Base-by-base conservation (phyloP, 1,139 yeast species). In the Yamadazyma triangularis region DNA sequence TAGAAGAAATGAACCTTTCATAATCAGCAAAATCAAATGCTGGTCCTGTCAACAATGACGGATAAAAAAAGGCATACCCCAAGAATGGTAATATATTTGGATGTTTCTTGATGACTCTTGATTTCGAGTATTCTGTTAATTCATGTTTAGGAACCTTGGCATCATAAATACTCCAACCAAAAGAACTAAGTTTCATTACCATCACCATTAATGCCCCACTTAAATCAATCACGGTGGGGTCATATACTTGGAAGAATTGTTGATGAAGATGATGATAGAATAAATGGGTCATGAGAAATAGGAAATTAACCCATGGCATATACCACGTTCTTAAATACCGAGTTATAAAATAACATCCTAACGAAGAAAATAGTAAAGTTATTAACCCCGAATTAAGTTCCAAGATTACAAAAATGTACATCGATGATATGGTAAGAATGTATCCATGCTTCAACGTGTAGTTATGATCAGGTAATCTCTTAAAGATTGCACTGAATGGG, bases 131-230 rank as follows among this genome's bases (percentile, higher is more conserved):
- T 0, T 50, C 47, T 12, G 64, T 51, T 33, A 66, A 55, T 11
- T 40, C 35, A 3, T 54, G 62, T 14, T 39, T 38, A 1, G 61
- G 57, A 30, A 58, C 58, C 41, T 60, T 60, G 2, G 95, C 97
- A 56, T 93, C 99, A 44, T 81, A 68, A 28, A 88, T 73, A 41
- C 87, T 88, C 97, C 97, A 93, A 0, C 89, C 97, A 62, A 85
- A 91, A 0, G 96, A 79, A 3, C 94, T 74, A 38, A 93, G 64
- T 51, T 91, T 93, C 93, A 91, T 91, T 28, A 87, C 94, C 52
- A 93, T 59, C 16, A 93, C 96, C 99, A 93, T 93, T 48, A 89
- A 96, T 2, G 97, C 86, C 4, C 96, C 96, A 0, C 96, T 86
- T 41, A 89, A 84, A 50, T 91, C 97, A 40, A 85, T 76, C 27